Percentiles rank a stretch among this genome's conserved stretches.
Conservation (phyloP, 2,329 filamentous ascomycete species). For the Exophiala xenobiotica region DNA sequence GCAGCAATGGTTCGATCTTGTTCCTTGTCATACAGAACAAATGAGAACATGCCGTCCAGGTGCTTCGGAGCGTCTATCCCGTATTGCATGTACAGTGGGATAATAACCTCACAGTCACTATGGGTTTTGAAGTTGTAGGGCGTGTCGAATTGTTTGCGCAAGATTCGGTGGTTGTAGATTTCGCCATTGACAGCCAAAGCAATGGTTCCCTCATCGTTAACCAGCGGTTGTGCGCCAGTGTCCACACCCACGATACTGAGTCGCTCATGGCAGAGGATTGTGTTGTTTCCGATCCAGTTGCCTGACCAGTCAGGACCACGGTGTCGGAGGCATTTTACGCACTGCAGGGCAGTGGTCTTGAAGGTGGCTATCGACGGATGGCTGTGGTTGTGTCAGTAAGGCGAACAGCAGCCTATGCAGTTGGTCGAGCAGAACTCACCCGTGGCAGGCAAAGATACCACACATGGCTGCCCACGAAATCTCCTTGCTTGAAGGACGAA, state of each 20-base stretch:
- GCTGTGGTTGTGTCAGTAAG: constrained; percentile 28
- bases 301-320: constrained; percentile 98
- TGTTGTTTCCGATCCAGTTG: constrained; percentile 84
- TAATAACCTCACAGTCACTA: constrained; percentile 98
- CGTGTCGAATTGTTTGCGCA: constrained; percentile 80
- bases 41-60: constrained; percentile 99
- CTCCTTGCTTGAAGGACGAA: constrained; percentile 5
- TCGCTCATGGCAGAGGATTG: constrained; percentile 96
- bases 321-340: constrained; percentile 73
- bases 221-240: constrained; percentile 90
- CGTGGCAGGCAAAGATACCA: constrained; percentile 94
- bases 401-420: not conserved
- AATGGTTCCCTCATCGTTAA: constrained; percentile 85
- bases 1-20: constrained; percentile 90
- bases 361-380: constrained; percentile 35
- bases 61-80: constrained; percentile 87
- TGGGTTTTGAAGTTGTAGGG: constrained; percentile 97
- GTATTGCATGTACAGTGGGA: constrained; percentile 93
- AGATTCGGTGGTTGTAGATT: constrained; percentile 97
- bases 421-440: constrained; percentile 55
- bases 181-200: constrained; percentile 97
- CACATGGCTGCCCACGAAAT: constrained; percentile 66
- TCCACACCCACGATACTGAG: constrained; percentile 97
- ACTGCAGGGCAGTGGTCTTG: constrained; percentile 37
- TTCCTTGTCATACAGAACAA: constrained; percentile 94